Evolutionary conservation across 2,329 filamentous ascomycete genomes (phyloP), one percentile per base, ranked within the genome.

Genomic region (Coccinonectria pachysandricola): DNA sequence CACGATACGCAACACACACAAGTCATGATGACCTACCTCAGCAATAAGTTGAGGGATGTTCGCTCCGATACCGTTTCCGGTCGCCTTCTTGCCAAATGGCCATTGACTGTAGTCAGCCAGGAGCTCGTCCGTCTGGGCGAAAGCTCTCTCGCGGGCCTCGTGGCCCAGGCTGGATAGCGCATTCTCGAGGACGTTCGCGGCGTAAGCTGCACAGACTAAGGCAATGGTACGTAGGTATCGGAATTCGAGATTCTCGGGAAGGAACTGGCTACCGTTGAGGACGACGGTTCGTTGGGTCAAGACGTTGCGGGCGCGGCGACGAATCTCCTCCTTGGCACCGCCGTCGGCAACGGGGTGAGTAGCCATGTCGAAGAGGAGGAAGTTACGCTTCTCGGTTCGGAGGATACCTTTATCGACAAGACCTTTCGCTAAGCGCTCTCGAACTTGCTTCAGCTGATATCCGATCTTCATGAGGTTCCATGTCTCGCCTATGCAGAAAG

Each of bases 391-490:
- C 60, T 98, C 91, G 35, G 91, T 98, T 46, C 91, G 84, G 32
- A 98, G 74, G 53, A 98, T 94, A 50, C 91, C 91, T 65, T 98
- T 98, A 65, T 98, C 91, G 39, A 98, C 91, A 23, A 98, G 75
- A 17, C 91, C 91, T 62, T 98, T 98, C 50, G 87, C 88, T 31
- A 98, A 72, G 31, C 91, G 83, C 65, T 98, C 91, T 53, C 91
- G 86, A 32, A 98, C 91, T 69, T 98, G 91, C 65, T 98, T 98
- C 46, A 98, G 72, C 65, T 98, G 91, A 60, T 98, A 98, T 54
- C 91, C 91, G 48, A 98, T 98, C 68, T 98, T 98, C 91, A 98
- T 96, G 40, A 98, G 65, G 55, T 98, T 98, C 91, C 91, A 98
- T 29, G 91, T 98, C 61, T 98, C 91, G 54, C 91, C 88, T 96